These are phyloP conservation scores for Xylaria sp. DNA, from an alignment of 2,329 filamentous ascomycete species.

Conservation along the genomic window DNA sequence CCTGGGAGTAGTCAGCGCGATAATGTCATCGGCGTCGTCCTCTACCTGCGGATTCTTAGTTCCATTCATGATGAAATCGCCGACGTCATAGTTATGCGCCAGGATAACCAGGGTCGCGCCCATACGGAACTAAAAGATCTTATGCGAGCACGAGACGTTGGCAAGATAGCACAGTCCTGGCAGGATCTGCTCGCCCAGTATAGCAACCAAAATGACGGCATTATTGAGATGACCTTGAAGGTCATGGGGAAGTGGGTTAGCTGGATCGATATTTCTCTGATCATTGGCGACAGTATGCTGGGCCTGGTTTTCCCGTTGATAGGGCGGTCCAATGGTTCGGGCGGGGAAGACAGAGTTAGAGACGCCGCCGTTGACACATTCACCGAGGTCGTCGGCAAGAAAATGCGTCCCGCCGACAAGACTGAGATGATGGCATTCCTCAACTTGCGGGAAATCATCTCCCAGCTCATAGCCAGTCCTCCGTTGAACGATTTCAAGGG, in stretches of 20 bases:
- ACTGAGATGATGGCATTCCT: slow-evolving; percentile 91
- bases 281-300: slow-evolving; percentile 89
- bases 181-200: slow-evolving; percentile 85
- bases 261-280: slow-evolving; percentile 95
- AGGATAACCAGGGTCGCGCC: slow-evolving; percentile 77
- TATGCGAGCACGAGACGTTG: slow-evolving; percentile 82
- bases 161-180: slow-evolving; percentile 87
- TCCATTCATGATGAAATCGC: slow-evolving; percentile 98
- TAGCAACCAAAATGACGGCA: slow-evolving; percentile 66
- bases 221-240: slow-evolving; percentile 86
- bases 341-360: slow-evolving; percentile 75
- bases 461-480: slow-evolving; percentile 82
- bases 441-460: slow-evolving; percentile 82
- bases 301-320: slow-evolving; percentile 83
- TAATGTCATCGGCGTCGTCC: slow-evolving; percentile 74
- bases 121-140: slow-evolving; percentile 91
- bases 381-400: slow-evolving; percentile 95
- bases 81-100: slow-evolving; percentile 81
- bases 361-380: slow-evolving; percentile 93
- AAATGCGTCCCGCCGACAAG: slow-evolving; percentile 94
- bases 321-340: slow-evolving; percentile 66
- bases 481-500: slow-evolving; percentile 77
- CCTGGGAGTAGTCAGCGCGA: slow-evolving; percentile 62
- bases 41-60: slow-evolving; percentile 86
- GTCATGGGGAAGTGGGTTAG: slow-evolving; percentile 97